Evolutionary conservation across 108 stramenopile species (phyloP).

Genomic region (Bacterosira constricta): DNA sequence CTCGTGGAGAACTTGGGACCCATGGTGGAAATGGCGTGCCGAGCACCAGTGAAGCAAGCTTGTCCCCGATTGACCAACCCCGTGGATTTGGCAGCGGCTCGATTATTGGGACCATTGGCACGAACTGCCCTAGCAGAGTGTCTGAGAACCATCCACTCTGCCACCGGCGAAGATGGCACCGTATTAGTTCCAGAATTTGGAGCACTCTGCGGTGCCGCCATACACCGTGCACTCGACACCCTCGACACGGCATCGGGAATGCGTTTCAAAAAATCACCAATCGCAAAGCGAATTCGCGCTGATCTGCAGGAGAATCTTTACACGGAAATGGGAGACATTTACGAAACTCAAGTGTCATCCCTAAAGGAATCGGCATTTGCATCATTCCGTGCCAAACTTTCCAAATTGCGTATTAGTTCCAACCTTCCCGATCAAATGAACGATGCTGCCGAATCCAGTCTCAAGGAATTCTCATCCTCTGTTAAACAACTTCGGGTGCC

Average conservation of each 20-base stretch:
- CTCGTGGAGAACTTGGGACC: conserved; percentile 45
- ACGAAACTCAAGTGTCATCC: conserved; percentile 62
- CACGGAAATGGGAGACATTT: conserved; percentile 60
- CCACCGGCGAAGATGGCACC: conserved; percentile 32
- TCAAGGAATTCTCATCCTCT: conserved; percentile 58
- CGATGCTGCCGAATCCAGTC: conserved; percentile 48
- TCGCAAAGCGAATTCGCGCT: conserved; percentile 63
- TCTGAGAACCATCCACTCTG: conserved; percentile 27
- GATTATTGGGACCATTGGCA: conserved; percentile 57
- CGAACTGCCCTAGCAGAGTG: conserved; percentile 53
- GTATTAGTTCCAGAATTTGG: conserved; percentile 76
- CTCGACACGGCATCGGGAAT: conserved; percentile 42
- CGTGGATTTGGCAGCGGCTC: conserved; percentile 73
- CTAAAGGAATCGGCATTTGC: conserved; percentile 63
- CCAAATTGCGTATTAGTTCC: conserved; percentile 73
- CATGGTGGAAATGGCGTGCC: conserved; percentile 47
- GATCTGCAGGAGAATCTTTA: conserved; percentile 64
- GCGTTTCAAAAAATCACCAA: conserved; percentile 43
- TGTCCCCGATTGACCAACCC: conserved; percentile 42
- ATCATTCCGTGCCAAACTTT: conserved; percentile 65
- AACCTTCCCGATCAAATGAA: conserved; percentile 74
- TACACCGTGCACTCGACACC: conserved; percentile 57
- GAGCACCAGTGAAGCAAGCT: conserved; percentile 43
- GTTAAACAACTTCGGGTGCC: conserved; percentile 51
- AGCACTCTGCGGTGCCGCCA: conserved; percentile 68